Base-by-base conservation (phyloP, 2,329 filamentous ascomycete genomes). In the Fusarium pininemorale region DNA sequence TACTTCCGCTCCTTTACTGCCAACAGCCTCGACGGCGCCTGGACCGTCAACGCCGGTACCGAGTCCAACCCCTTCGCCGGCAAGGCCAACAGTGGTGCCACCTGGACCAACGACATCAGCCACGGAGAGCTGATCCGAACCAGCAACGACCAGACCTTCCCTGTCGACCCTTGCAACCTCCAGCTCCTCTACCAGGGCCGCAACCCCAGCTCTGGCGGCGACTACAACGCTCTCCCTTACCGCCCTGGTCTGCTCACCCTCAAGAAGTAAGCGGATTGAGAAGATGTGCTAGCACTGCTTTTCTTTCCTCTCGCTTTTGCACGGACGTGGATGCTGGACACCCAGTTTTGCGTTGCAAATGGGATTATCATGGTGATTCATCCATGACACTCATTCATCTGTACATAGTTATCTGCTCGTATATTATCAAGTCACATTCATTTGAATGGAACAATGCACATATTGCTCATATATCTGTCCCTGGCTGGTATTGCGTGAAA, bases 41-140 rank as follows among this genome's bases (percentile, higher is more conserved):
- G 90, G 90, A 90, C 88, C 0, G 73, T 85, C 15, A 87, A 91
- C 75, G 88, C 90, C 5, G 83, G 83, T 2, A 85, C 77, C 20
- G 90, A 92, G 82, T 80, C 77, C 74, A 82, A 80, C n/a, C 90
- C 91, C 0, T 93, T 93, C 68, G 90, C 90, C n/a, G 89, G 91
- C 75, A 90, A 90, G 83, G 88, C 86, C 35, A 92, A 92, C 82
- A 91, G 86, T 56, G 90, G 89, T 42, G 89, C 89, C 3, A 63
- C 62, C 16, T 93, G 90, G 90, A 91, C 90, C 53, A 88, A 91
- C 79, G 89, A 91, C 68, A 91, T 93, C 78, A 90, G 88, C 77
- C 90, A 92, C 76, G 91, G 91, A 41, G 91, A 92, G 70, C 79
- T 92, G 45, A 77, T 92, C 64, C 86, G 90, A 66, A 84, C 71